Base-by-base conservation (phyloP, 345 rosid genomes). In the Eucalyptus tenuipes region DNA sequence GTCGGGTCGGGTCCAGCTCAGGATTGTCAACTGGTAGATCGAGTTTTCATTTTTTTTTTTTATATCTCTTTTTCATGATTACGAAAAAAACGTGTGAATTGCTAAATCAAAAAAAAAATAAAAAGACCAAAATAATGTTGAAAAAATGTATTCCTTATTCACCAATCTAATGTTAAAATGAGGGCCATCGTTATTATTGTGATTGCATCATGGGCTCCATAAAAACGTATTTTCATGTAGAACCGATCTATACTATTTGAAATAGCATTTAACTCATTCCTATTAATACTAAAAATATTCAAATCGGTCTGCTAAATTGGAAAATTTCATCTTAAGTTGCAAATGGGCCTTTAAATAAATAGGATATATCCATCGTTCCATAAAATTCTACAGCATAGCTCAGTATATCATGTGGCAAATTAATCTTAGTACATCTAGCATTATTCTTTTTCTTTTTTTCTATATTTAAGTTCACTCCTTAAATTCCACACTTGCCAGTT, bases 241-340 rank as follows among this genome's bases (percentile, higher is more conserved):
- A 44, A 75, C 1, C 0, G 2, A 13, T 18, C 5, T 11, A 37
- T 37, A 37, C 22, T 3, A 37, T 20, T 75, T 75, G 47, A 75
- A 20, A 40, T 0, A 3, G 7, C 42, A 20, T 0, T 75, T 22
- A 33, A 20, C 47, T 37, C 42, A 20, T 75, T 75, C 25, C 2
- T 4, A 75, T 20, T 10, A 40, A 37, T 75, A 15, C 1, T 71
- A 42, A 37, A 71, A 71, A 71, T 10, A 71, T 42, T 71, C 1
- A 1, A 0, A 33, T 71, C 4, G 0, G 4, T 31, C 0, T 5
- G 12, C 8, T 75, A 75, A 20, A 37, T 37, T 20, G 5, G 2
- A 33, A 33, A 68, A 16, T 68, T 17, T 0, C 4, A 5, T 33
- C 7, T 0, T 33, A 68, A 68, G 7, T 33, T 68, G 44, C 2